Evolutionary conservation across 2,329 filamentous ascomycete genomes (phyloP).

Genomic region (Polytolypa hystricis): DNA sequence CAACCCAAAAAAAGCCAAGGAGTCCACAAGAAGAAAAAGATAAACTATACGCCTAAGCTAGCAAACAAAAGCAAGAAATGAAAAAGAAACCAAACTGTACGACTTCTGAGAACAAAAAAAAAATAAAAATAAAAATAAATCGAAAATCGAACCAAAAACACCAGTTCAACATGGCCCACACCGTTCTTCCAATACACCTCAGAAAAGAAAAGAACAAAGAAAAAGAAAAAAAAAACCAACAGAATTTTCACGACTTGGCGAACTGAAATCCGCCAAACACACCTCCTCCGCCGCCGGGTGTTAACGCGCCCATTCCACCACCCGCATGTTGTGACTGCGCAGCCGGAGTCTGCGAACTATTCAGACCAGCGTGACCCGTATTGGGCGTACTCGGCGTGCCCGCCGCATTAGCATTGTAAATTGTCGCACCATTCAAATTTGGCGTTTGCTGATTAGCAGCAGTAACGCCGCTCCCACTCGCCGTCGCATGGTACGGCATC

Average conservation of each 20-base stretch:
- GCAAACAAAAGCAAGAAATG: too few species aligned
- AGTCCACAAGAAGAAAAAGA: too few species aligned
- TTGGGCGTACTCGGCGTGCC: slow-evolving; percentile 59
- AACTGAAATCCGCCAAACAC: slow-evolving; percentile 60
- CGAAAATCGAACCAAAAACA: too few species aligned
- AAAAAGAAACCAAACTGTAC: too few species aligned
- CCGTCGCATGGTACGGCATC: slow-evolving; percentile 31
- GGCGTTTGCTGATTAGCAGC: slow-evolving; percentile 41
- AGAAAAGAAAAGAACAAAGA: slow-evolving; percentile 6
- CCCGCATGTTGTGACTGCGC: slow-evolving; percentile 44
- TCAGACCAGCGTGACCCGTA: slow-evolving; percentile 42
- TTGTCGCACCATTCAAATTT: slow-evolving; percentile 44
- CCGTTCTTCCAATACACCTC: too few species aligned
- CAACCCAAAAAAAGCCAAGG: too few species aligned
- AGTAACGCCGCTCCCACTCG: too few species aligned
- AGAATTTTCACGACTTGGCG: slow-evolving; percentile 10
- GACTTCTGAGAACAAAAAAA: too few species aligned
- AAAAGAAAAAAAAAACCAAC: slow-evolving; percentile 8
- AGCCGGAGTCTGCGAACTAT: slow-evolving; percentile 28
- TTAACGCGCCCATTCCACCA: slow-evolving; percentile 58
- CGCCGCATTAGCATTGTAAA: slow-evolving; percentile 32
- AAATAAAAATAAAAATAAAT: too few species aligned
- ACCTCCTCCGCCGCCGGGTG: slow-evolving; percentile 63
- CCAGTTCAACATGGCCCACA: too few species aligned
- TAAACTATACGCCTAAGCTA: too few species aligned